Evolutionary conservation across 2,329 filamentous ascomycete genomes (phyloP).

Genomic region (Tolypocladium nubicola): DNA sequence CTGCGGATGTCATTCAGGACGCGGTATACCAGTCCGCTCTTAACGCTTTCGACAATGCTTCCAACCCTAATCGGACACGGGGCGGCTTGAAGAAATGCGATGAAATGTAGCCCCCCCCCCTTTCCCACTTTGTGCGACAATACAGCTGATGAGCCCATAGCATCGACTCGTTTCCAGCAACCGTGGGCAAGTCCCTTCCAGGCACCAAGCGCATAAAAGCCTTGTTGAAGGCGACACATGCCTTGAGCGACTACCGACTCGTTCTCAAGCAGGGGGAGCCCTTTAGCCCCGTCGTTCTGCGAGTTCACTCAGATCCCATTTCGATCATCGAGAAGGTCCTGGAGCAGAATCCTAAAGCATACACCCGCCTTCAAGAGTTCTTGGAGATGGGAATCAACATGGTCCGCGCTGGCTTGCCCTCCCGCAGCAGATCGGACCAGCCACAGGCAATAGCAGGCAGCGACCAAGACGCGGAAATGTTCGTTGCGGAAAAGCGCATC

Average conservation of each 20-base stretch:
- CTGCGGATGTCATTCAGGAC: slow-evolving; percentile 40
- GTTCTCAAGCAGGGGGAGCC: slow-evolving; percentile 71
- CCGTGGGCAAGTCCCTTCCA: slow-evolving; percentile 40
- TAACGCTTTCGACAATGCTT: slow-evolving; percentile 68
- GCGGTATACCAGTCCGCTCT: slow-evolving; percentile 54
- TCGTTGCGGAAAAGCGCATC: slow-evolving; percentile 52
- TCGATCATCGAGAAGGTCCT: slow-evolving; percentile 63
- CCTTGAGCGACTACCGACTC: slow-evolving; percentile 64
- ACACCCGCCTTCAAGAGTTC: slow-evolving; percentile 65
- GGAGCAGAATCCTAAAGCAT: slow-evolving; percentile 64
- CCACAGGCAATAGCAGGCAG: slow-evolving; percentile 3
- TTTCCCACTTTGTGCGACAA: slow-evolving; percentile 13
- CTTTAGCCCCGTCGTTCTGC: slow-evolving; percentile 66
- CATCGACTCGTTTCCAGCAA: slow-evolving; percentile 51
- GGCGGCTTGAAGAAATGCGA: slow-evolving; percentile 69
- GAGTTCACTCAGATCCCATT: slow-evolving; percentile 67
- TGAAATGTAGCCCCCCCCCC: slow-evolving; percentile 45
- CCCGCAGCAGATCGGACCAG: slow-evolving; percentile 3
- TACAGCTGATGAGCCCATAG: slow-evolving; percentile 23
- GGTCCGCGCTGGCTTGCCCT: slow-evolving; percentile 43
- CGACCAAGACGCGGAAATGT: slow-evolving; percentile 17
- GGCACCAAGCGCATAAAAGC: slow-evolving; percentile 47
- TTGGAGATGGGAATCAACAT: slow-evolving; percentile 59
- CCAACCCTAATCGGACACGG: slow-evolving; percentile 66
- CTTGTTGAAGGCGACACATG: slow-evolving; percentile 62